Base-by-base conservation (phyloP, 257 asterid species). In the Fraxinus americana region DNA sequence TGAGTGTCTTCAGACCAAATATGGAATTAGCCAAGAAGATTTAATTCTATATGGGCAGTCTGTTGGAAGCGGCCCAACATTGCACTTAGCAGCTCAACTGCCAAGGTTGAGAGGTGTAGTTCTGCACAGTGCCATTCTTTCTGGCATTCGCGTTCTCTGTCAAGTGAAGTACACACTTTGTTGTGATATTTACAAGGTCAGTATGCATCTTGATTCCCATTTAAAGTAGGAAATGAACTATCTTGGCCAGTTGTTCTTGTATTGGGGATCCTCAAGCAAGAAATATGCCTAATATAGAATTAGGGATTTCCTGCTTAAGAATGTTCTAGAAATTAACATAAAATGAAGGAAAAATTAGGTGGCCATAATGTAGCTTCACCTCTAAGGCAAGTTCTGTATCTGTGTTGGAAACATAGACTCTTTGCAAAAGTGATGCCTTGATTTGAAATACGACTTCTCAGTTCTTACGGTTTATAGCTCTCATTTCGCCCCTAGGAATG, bases 131-230 rank as follows among this genome's bases (percentile, higher is more conserved):
- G 99, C 98, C 75, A 96, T 96, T 75, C 98, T 96, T 52, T 96
- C 99, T 27, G 99, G 99, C 75, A 94, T 96, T 82, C 99, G 99
- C 38, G 99, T 96, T 80, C 96, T 96, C 48, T 96, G 99, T 67
- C 98, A 93, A 77, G 96, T 90, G 75, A 92, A 96, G 75, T 96
- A 88, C 90, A 88, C 95, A 4, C 82, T 91, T 67, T 96, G 99
- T 80, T 93, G 94, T 65, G 99, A 96, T 83, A 96, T 96, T 79
- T 96, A 93, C 82, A 96, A 90, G 97, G 99, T 92, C 23, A 80
- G 88, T 67, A 45, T 19, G 35, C 41, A 35, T 59, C 32, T 68
- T 63, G 59, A 32, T 66, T 70, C 45, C 11, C 65, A 19, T 54
- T 54, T 54, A 54, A n/a, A 54, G 8, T 54, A 5, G 65, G 23